These are phyloP conservation scores for Colletotrichum liriopes DNA, from an alignment of 2,329 filamentous ascomycete species.

Conservation along the genomic window DNA sequence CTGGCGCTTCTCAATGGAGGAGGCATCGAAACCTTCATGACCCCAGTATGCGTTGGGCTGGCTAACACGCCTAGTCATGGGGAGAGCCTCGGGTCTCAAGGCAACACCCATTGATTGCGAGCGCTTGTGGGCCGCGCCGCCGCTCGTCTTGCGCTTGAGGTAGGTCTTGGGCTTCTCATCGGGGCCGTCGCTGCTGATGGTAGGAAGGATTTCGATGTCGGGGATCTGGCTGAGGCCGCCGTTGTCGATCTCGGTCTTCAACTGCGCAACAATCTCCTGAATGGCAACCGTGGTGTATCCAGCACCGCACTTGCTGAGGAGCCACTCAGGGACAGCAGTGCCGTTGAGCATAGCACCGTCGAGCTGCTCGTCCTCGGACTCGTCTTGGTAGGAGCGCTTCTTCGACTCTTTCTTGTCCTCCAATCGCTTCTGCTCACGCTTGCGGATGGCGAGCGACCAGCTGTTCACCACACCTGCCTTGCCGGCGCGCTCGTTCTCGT, in stretches of 20 bases:
- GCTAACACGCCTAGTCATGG: constrained; percentile 49
- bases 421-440: constrained; percentile 74
- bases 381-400: constrained; percentile 49
- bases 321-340: constrained; percentile 65
- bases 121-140: constrained; percentile 49
- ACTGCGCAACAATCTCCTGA: constrained; percentile 61
- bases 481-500: constrained; percentile 59
- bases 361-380: constrained; percentile 52
- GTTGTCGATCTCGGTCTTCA: constrained; percentile 62
- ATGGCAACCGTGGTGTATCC: constrained; percentile 66
- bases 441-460: constrained; percentile 76
- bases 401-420: constrained; percentile 56
- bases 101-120: constrained; percentile 54
- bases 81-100: constrained; percentile 44
- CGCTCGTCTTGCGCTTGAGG: constrained; percentile 48
- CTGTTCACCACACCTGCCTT: constrained; percentile 64
- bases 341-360: constrained; percentile 52
- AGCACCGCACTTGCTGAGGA: constrained; percentile 61
- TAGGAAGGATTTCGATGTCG: constrained; percentile 73
- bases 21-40: constrained; percentile 41
- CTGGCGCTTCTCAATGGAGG: constrained; percentile 50
- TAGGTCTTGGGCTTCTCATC: constrained; percentile 48
- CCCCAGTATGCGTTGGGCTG: constrained; percentile 46
- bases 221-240: constrained; percentile 64
- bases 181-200: constrained; percentile 60